Conservation (phyloP, 768 basidiomycete species). For the Cantharellus anzutake region DNA sequence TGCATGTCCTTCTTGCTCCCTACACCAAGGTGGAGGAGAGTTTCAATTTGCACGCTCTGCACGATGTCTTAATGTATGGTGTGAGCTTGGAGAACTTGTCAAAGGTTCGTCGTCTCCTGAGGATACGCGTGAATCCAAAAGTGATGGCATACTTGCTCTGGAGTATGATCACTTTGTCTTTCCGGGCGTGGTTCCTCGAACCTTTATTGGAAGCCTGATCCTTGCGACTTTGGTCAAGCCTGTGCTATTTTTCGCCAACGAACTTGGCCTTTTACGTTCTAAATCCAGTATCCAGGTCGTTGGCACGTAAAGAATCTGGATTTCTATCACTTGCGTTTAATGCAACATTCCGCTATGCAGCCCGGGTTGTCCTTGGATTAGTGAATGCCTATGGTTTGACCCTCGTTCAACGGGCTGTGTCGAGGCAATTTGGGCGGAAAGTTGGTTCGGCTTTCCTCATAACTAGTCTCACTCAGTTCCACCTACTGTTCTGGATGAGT, state of each 20-base stretch:
- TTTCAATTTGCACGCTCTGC: conserved; percentile 81
- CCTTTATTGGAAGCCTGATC: conserved; percentile 60
- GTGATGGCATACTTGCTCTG: neutral
- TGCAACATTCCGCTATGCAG: conserved; percentile 21
- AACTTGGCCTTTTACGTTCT: conserved; percentile 25
- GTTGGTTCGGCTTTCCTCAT: conserved; percentile 42
- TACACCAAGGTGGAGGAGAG: conserved; percentile 96
- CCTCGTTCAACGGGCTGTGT: conserved; percentile 42
- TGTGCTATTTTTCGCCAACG: conserved; percentile 23
- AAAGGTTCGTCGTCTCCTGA: conserved; percentile 18
- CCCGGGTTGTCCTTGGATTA: conserved; percentile 50
- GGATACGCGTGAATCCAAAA: neutral
- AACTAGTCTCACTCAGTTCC: conserved; percentile 71
- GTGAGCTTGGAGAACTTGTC: conserved; percentile 22
- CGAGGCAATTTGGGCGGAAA: conserved; percentile 39
- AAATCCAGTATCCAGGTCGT: conserved; percentile 57
- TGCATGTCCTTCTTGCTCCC: conserved; percentile 60
- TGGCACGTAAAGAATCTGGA: conserved; percentile 20
- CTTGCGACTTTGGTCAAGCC: conserved; percentile 42
- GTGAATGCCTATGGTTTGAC: conserved; percentile 43
- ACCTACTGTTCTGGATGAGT: conserved; percentile 84
- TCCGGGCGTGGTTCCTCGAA: conserved; percentile 76
- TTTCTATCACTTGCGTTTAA: neutral
- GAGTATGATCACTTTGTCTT: conserved; percentile 86
- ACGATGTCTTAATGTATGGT: conserved; percentile 75